A percentile compares a stretch with the other conserved stretches of the same genome.
Conservation (phyloP, 768 basidiomycete genomes). For the Lentinula aciculospora region DNA sequence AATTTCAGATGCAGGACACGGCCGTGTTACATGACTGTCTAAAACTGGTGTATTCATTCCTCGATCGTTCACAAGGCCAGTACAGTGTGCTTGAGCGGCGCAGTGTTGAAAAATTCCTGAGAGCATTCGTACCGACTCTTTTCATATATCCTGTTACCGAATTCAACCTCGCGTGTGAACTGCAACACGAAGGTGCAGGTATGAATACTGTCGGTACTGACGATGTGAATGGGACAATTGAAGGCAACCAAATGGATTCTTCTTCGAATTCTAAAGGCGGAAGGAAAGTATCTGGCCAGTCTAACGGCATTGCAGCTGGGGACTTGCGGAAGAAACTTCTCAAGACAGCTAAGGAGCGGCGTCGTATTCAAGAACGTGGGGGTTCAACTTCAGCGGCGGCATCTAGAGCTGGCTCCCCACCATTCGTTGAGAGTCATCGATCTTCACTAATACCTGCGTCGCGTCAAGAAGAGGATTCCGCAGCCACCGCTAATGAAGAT, state of each 20-base stretch:
- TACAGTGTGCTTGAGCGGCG: conserved; percentile 77
- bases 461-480: conserved; percentile 7
- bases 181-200: conserved; percentile 33
- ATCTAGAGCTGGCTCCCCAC: conserved; percentile 38
- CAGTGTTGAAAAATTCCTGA: conserved; percentile 78
- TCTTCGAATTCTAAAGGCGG: conserved; percentile 34
- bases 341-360: conserved; percentile 64
- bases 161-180: conserved; percentile 58
- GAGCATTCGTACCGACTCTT: conserved; percentile 76
- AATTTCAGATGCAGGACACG: conserved; percentile 72
- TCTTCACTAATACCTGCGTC: conserved; percentile 22
- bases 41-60: conserved; percentile 85
- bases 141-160: conserved; percentile 67
- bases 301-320: conserved; percentile 47
- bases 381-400: conserved; percentile 26
- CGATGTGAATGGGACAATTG: conserved; percentile 25
- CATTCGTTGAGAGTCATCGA: conserved; percentile 22
- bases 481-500: background rate
- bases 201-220: conserved; percentile 23
- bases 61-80: conserved; percentile 78
- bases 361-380: conserved; percentile 21
- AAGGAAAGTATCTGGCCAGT: conserved; percentile 39
- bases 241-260: conserved; percentile 11
- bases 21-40: conserved; percentile 82
- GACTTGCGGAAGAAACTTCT: conserved; percentile 80